Evolutionary conservation across 164 flowering plant genomes (phyloP), one percentile per base, ranked within the genome.

Genomic region (Pachysandra terminalis): DNA sequence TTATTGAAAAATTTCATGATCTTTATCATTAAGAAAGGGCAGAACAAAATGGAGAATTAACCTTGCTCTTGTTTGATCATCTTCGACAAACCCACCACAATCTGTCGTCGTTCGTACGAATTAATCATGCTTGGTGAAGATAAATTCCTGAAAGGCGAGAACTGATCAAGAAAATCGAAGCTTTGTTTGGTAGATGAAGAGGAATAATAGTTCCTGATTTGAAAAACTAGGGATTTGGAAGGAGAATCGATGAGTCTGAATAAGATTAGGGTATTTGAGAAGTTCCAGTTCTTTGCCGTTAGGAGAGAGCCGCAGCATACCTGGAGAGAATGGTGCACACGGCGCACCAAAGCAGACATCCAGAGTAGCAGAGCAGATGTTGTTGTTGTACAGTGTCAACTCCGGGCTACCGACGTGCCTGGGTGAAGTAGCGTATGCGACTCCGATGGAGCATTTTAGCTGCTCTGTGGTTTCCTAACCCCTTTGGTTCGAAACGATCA

Each of bases 101-200:
- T 68, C 25, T 32, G 71, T 19, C 86, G 84, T 63, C 84, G 77
- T 65, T 91, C 93, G 40, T 74, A 71, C 0, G 89, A 74, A 67
- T 85, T 84, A 57, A 91, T 48, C 27, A 28, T 37, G 28, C 21
- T 51, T 0, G 28, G 63, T 0, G 37, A 5, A 13, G 6, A 5
- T 19, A 17, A 16, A 35, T 25, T 40, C 73, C 81, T 3, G 25
- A 66, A 70, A 15, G 87, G 89, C n/a, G 56, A 66, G 73, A 87
- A 87, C 69, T 84, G 90, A 12, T 59, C 48, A 16, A 86, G 73
- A 64, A 69, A 78, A 69, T 78, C 85, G 26, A 72, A 69, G 22
- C 16, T 69, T 26, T 56, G 27, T 48, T 19, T 5, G 7, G 68
- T 12, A 58, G 68, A 65, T 63, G 70, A 72, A 40, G 69, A 63